Evolutionary conservation across 768 basidiomycete species (phyloP).

Genomic region (Rubroboletus satanas): DNA sequence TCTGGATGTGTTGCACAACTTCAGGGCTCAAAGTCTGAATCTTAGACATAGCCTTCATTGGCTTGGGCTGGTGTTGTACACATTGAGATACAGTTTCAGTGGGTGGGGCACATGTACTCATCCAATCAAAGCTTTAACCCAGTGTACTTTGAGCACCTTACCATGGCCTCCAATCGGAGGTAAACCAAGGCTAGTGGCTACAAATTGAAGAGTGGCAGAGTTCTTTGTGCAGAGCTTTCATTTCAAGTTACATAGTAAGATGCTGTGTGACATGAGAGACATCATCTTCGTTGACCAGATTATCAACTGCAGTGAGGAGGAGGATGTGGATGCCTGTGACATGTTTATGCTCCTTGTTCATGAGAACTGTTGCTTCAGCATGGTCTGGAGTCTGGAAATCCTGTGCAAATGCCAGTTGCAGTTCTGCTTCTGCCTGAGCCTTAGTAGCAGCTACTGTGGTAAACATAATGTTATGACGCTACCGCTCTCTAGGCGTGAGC

Average conservation of each 20-base stretch:
- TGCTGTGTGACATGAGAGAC: neutral
- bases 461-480: too few relatives aligned
- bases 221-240: neutral
- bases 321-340: constrained; percentile 1
- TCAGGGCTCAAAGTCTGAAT: neutral
- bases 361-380: neutral
- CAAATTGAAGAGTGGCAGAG: neutral
- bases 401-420: too few relatives aligned
- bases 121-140: constrained; percentile 2
- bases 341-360: neutral
- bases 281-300: neutral
- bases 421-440: too few relatives aligned
- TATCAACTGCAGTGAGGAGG: neutral
- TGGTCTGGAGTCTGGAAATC: too few relatives aligned
- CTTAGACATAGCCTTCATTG: neutral
- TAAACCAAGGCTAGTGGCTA: neutral
- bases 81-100: neutral
- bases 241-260: neutral
- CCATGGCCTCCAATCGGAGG: neutral
- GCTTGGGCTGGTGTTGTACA: neutral
- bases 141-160: constrained; percentile 1
- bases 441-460: too few relatives aligned
- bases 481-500: too few relatives aligned
- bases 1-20: neutral
- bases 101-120: constrained; percentile 1